Base-by-base conservation (phyloP, 1,139 yeast species). In the Kodamaea alishanica region DNA sequence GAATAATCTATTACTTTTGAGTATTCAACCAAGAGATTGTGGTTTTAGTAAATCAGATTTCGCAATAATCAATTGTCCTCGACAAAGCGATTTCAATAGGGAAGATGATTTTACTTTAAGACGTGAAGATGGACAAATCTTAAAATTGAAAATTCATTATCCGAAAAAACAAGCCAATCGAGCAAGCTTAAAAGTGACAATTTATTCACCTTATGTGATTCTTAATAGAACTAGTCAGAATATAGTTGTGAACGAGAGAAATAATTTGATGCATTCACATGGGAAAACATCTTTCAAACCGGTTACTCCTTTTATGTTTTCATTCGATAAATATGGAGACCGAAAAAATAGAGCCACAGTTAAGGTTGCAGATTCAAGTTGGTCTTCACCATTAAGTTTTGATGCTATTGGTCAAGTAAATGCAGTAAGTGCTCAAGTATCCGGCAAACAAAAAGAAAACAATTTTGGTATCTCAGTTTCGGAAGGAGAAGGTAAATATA, bases 401-500 rank as follows among this genome's bases (percentile, higher is more conserved):
- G 97, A 90, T 56, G 95, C 96, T 2, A 75, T 92, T 43, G 98
- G 98, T 0, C 94, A 88, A 49, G 70, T 81, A 0, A 73, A 76
- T 33, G 95, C 88, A 39, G 74, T 84, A 2, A 69, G 70, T 6
- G 74, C 88, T 32, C 80, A 78, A 33, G 54, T 83, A 1, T 69
- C 70, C 31, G 79, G 78, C 10, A 75, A 73, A 43, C 84, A 77
- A 42, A 60, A 77, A 8, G 96, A 88, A 52, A 77, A 81, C 47
- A 81, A 85, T 55, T 66, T 90, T 22, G 97, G 97, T 9, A 63
- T 90, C 12, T 70, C 78, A 20, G 75, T 92, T 6, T 62, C 74
- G 0, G 97, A 90, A 50, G 98, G 97, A n/a, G 80, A 79, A 48
- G 98, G 97, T 2, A 80, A 79, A 45, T 92, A 86, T 57, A 75